phyloP scores from a whole-genome alignment of 352 stramenopile genomes.

The Phytophthora citrophthora region DNA sequence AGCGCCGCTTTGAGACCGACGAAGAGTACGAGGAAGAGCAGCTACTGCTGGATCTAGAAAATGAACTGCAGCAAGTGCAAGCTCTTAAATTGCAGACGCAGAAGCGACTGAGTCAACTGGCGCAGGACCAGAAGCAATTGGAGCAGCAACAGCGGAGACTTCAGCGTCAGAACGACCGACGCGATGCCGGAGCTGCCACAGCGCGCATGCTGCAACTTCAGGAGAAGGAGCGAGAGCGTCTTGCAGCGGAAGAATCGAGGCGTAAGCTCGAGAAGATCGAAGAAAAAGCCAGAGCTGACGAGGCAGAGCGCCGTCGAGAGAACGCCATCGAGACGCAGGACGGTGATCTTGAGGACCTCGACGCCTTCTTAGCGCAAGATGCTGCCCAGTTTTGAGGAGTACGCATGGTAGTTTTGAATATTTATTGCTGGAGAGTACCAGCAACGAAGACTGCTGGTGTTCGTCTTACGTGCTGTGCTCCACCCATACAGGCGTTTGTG shows the following conservation, averaged over 20 bases:
- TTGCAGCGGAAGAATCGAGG: constrained; percentile 23
- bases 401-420: constrained; percentile 5
- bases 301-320: constrained; percentile 38
- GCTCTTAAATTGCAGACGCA: constrained; percentile 47
- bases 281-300: constrained; percentile 36
- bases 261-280: constrained; percentile 35
- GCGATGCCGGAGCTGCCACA: constrained; percentile 38
- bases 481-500: neutral
- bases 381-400: constrained; percentile 48
- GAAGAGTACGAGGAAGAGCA: constrained; percentile 49
- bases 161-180: constrained; percentile 39
- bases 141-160: constrained; percentile 49
- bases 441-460: neutral
- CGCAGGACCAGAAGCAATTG: constrained; percentile 47
- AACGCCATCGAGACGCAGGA: constrained; percentile 55
- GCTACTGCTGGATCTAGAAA: constrained; percentile 49
- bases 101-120: constrained; percentile 43
- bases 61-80: constrained; percentile 57
- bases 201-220: constrained; percentile 71
- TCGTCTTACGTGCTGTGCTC: constrained; percentile 5
- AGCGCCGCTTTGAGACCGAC: constrained; percentile 30
- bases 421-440: constrained; percentile 17
- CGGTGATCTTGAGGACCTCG: constrained; percentile 58
- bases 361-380: constrained; percentile 66
- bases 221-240: constrained; percentile 54